Conservation (phyloP, 495 filamentous ascomycete species). For the Hyaloscypha hepaticicola region DNA sequence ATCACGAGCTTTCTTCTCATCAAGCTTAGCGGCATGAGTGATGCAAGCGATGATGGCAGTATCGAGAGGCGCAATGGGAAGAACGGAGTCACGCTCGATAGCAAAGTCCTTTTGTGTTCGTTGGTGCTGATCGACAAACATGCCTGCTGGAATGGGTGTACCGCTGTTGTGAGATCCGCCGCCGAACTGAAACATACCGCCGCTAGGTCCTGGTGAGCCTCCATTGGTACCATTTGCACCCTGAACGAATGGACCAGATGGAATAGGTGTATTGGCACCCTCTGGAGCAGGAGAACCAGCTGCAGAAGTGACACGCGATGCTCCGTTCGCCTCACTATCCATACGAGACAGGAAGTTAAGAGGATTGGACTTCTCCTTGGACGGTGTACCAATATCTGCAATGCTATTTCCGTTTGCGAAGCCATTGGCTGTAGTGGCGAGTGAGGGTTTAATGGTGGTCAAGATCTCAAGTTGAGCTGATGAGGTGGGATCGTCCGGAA, state of each 20-base stretch:
- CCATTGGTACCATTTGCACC: constrained; percentile 43
- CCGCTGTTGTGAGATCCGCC: constrained; percentile 33
- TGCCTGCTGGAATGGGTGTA: constrained; percentile 29
- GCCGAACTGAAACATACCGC: constrained; percentile 29
- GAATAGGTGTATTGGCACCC: constrained; percentile 63
- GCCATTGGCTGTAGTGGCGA: constrained; percentile 36
- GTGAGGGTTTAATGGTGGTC: constrained; percentile 61
- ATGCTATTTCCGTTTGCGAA: constrained; percentile 26
- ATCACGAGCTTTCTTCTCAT: constrained; percentile 90
- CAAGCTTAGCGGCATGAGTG: constrained; percentile 77
- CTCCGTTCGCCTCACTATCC: constrained; percentile 51
- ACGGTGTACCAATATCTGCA: constrained; percentile 47
- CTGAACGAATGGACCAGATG: constrained; percentile 51
- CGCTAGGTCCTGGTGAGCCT: constrained; percentile 43
- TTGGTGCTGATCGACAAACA: constrained; percentile 36
- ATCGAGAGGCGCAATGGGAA: constrained; percentile 82
- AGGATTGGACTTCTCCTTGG: constrained; percentile 50
- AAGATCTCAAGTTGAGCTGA: constrained; percentile 80
- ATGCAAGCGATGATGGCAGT: constrained; percentile 85
- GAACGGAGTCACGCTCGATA: constrained; percentile 72
- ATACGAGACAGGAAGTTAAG: constrained; percentile 55
- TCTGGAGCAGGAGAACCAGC: constrained; percentile 87
- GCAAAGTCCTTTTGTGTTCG: constrained; percentile 52
- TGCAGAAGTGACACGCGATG: constrained; percentile 76
- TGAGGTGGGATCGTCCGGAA: constrained; percentile 85